These are phyloP conservation scores for Spencermartinsiella europaea DNA, from an alignment of 805 yeast species.

Conservation along the genomic window DNA sequence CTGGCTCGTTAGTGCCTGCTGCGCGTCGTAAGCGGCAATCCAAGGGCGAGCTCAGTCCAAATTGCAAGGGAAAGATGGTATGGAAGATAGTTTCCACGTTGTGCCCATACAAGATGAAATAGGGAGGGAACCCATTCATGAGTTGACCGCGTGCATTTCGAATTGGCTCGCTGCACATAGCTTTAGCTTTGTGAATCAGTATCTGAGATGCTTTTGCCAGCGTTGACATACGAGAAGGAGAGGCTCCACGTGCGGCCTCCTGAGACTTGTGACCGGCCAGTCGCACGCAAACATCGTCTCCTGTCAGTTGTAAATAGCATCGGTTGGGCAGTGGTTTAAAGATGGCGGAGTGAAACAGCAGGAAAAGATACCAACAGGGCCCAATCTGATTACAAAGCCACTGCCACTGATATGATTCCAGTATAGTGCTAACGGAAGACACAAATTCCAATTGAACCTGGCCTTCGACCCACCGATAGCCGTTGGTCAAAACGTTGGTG, in stretches of 20 bases:
- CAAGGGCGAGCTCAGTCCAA: not conserved
- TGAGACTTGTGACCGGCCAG: not conserved
- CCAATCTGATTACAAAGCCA: slow-evolving; percentile 1
- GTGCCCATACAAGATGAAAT: not conserved
- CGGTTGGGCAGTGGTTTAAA: slow-evolving; percentile 5
- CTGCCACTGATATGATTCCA: slow-evolving; percentile 2
- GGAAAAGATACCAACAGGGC: not conserved
- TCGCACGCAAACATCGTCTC: not conserved
- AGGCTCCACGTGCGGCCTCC: not conserved
- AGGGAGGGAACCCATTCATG: not conserved
- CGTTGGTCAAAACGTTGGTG: not conserved
- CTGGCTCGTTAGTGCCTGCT: not conserved
- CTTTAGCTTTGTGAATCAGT: not conserved
- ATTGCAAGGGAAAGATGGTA: slow-evolving; percentile 2
- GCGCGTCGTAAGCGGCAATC: not conserved
- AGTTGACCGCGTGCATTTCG: not conserved
- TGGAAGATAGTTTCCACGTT: not conserved
- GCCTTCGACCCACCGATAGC: not conserved
- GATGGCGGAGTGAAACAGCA: slow-evolving; percentile 3
- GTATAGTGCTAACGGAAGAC: not conserved
- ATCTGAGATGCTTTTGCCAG: not conserved
- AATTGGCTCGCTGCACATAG: not conserved
- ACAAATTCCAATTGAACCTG: not conserved
- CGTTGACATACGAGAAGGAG: not conserved
- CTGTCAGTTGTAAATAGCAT: slow-evolving; percentile 4